phyloP scores from a whole-genome alignment of 768 basidiomycete genomes.

The Phlebiopsis flavidoalba region DNA sequence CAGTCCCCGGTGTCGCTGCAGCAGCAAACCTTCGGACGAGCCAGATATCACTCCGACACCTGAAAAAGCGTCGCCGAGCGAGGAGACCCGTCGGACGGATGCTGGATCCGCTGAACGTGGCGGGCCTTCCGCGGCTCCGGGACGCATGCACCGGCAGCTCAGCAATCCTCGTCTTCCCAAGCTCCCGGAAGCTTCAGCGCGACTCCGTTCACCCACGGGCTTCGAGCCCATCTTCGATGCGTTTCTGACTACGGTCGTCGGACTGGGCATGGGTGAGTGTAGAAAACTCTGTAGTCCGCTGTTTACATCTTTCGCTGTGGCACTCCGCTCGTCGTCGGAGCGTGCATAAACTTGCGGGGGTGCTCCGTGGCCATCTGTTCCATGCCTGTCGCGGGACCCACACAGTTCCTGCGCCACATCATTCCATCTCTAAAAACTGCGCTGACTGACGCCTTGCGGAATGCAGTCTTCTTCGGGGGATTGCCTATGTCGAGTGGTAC shows the following conservation, averaged over 20 bases:
- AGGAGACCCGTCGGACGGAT: neutral
- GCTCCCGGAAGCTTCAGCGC: neutral
- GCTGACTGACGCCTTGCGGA: neutral
- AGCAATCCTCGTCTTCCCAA: neutral
- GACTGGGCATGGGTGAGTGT: slow-evolving; percentile 52
- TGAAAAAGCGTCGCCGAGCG: neutral
- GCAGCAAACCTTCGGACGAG: neutral
- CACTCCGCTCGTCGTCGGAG: neutral
- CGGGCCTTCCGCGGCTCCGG: neutral
- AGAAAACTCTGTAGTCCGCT: neutral
- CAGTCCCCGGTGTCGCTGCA: neutral
- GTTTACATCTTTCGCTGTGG: neutral
- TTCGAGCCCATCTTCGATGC: slow-evolving; percentile 39
- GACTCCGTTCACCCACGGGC: slow-evolving; percentile 17
- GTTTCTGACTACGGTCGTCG: slow-evolving; percentile 53
- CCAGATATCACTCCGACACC: neutral
- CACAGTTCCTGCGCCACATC: neutral
- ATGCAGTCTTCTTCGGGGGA: slow-evolving; percentile 66
- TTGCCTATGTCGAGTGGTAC: slow-evolving; percentile 74
- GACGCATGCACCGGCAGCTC: neutral
- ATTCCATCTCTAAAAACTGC: neutral
- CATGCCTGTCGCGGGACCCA: neutral
- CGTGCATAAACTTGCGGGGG: no score
- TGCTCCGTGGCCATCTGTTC: neutral
- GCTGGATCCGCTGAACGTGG: neutral